Conservation (phyloP, 2,329 filamentous ascomycete genomes). For the Apiospora kogelbergensis region DNA sequence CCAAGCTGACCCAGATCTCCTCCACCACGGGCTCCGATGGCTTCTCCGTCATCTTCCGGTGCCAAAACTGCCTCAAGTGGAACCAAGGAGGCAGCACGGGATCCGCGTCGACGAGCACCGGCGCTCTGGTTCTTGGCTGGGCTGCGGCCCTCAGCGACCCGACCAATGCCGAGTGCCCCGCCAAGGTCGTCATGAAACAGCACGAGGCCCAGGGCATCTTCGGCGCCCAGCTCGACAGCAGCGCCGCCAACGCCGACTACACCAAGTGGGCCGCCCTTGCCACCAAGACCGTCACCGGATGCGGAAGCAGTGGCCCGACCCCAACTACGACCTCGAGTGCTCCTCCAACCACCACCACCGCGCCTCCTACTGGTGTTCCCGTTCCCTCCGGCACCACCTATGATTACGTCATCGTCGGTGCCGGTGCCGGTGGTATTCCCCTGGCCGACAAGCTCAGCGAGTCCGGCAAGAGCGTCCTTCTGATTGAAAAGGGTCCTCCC, state of each 20-base stretch:
- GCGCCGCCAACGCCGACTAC: constrained; percentile 40
- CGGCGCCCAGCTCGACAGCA: constrained; percentile 39
- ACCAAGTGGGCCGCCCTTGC: constrained; percentile 44
- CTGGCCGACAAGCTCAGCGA: constrained; percentile 64
- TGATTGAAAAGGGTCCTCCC: constrained; percentile 60
- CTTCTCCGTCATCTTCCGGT: constrained; percentile 66
- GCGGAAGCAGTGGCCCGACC: constrained; percentile 31
- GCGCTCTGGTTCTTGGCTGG: constrained; percentile 53
- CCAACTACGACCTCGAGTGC: constrained; percentile 22
- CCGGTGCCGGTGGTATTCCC: constrained; percentile 58
- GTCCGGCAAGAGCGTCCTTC: constrained; percentile 62
- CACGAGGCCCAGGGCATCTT: constrained; percentile 60
- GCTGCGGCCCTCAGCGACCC: constrained; percentile 49
- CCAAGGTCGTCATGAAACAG: constrained; percentile 47
- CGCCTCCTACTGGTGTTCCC: constrained; percentile 31
- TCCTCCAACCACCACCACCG: constrained; percentile 22
- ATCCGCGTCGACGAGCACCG: constrained; percentile 43
- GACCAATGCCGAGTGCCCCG: constrained; percentile 40
- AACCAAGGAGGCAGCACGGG: constrained; percentile 46
- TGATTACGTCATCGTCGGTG: constrained; percentile 63
- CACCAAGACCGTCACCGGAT: constrained; percentile 37
- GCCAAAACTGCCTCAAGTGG: constrained; percentile 57
- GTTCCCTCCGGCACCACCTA: constrained; percentile 38
- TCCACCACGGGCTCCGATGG: constrained; percentile 56
- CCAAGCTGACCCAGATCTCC: constrained; percentile 60